Evolutionary conservation across 2,329 filamentous ascomycete genomes (phyloP), one percentile per base, ranked within the genome.

Genomic region (Sordariomycetes sp.): DNA sequence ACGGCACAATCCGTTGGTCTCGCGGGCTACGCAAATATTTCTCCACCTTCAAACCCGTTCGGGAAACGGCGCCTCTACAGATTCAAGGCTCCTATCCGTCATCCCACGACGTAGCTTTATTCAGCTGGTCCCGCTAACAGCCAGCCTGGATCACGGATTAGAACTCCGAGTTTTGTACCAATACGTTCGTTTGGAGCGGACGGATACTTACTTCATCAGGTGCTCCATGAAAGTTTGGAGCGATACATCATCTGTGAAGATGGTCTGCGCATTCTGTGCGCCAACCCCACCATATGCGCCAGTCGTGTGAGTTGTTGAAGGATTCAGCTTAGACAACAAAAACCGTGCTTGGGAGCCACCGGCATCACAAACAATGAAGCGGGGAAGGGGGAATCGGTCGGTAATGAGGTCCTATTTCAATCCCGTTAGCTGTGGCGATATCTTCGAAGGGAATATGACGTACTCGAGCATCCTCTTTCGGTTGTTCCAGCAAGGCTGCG

Each of bases 221-320:
- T 97, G 92, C 68, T 99, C 94, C 94, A 99, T 99, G 70, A 99
- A 99, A 1, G 93, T 97, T 74, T 97, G 93, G 69, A 99, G 77
- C 58, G 91, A 97, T 58, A 99, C 94, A 72, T 99, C 94, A 68
- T 99, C 94, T 1, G 94, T 99, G 76, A 99, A 99, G 66, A 99
- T 99, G 5, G 94, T 99, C 74, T 99, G 94, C 10, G 93, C 92
- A 53, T 88, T 92, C 68, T 93, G 89, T 2, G 82, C 81, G 34
- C 88, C 85, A 54, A 93, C 89, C 61, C 91, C 92, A 59, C 94
- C 94, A 68, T 96, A 97, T 14, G 89, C 88, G 57, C 90, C 90
- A 0, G 88, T 92, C 0, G 94, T 97, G 71, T 99, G 94, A 16
- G 94, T 99, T 3, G 94, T 99, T 1, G 90, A 96, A 0, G 94